Base-by-base conservation (phyloP, 1,284 basidiomycete species). In the Leccinum subrobustum region DNA sequence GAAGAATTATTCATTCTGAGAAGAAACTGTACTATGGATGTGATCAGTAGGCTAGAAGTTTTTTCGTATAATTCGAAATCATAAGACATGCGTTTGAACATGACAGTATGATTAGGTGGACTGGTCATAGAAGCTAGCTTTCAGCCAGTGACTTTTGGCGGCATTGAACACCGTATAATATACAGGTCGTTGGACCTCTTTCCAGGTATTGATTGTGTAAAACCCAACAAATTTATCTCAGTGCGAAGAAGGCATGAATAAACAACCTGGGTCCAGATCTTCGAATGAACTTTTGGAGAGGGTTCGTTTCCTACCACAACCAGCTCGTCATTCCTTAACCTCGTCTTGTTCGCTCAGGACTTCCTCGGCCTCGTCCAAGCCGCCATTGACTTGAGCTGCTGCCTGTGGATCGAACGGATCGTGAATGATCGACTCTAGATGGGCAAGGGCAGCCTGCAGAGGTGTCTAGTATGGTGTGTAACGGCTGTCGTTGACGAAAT, bases 391-490 rank as follows among this genome's bases (percentile, higher is more conserved):
- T 23, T 59, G 48, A 25, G 63, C 25, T 50, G 56, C 53, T 44
- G 42, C 42, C 5, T 18, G n/a, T 20, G 50, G 58, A 50, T 57
- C 35, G 61, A 70, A 73, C 9, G 80, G 77, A 73, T 89, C 75
- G 70, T 86, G 76, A 58, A 92, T 88, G 76, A 92, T 89, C 53
- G 85, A 86, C 70, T 93, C 89, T 61, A 93, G 80, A 73, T 91
- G 82, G 14, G 81, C 83, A 60, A 93, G 83, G 23, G 90, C 87
- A 57, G 87, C 90, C 89, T 92, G 74, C 67, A 63, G 62, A 53
- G 64, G 53, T 70, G 74, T 82, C 86, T 90, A 96, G 83, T 97
- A 96, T 64, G 95, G 95, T 63, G 85, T 79, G 77, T 82, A 96
- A 76, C 95, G 88, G 71, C 80, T 85, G 79, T 88, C 79, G 79